These are phyloP conservation scores for Warburgia ugandensis DNA, from an alignment of 164 flowering plant species.

Conservation along the genomic window DNA sequence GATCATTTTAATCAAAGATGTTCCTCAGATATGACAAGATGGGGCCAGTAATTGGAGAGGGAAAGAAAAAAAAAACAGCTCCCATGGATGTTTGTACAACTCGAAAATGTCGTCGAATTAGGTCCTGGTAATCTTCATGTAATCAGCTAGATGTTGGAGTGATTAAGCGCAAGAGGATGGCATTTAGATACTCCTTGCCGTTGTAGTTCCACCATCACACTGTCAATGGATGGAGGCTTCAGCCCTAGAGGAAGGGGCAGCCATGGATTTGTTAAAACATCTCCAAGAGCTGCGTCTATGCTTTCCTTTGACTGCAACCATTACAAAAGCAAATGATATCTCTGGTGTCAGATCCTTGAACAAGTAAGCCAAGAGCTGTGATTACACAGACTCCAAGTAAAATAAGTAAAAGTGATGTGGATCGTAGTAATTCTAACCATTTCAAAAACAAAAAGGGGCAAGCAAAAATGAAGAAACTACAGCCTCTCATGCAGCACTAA, in stretches of 20 bases:
- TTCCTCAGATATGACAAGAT: no score
- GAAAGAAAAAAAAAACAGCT: not conserved
- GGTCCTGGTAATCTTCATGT: no score
- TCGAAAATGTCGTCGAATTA: constrained; percentile 37
- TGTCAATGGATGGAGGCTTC: constrained; percentile 71
- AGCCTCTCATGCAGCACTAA: no score
- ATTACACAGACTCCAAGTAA: no score
- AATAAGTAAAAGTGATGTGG: no score
- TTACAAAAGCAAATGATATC: not conserved
- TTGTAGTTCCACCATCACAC: constrained; percentile 71
- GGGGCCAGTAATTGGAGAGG: no score
- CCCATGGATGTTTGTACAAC: constrained; percentile 2
- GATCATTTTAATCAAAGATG: no score
- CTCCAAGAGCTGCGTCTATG: constrained; percentile 82
- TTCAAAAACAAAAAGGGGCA: no score
- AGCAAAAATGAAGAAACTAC: no score
- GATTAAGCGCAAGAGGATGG: constrained; percentile 43
- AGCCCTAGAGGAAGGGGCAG: constrained; percentile 93
- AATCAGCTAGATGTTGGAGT: constrained; percentile 1
- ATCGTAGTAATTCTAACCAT: no score
- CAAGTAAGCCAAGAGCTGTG: no score
- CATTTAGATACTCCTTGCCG: constrained; percentile 73
- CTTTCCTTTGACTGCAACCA: constrained; percentile 69
- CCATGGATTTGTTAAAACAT: constrained; percentile 83
- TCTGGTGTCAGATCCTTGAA: not conserved